These are phyloP conservation scores for Cynanchum wilfordii DNA, from an alignment of 257 asterid species.

Conservation along the genomic window DNA sequence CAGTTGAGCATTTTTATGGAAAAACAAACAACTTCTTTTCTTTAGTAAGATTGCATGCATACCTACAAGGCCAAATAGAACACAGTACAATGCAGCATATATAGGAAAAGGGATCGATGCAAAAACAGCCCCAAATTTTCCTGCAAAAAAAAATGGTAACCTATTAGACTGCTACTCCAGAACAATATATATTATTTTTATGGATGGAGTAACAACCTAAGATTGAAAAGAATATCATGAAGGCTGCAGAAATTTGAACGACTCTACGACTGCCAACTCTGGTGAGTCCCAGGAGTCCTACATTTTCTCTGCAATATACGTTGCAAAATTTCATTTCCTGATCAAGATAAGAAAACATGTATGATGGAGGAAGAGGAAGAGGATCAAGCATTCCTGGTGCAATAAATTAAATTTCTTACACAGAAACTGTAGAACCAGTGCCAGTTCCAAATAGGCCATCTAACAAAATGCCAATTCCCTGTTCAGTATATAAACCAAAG, in stretches of 20 bases:
- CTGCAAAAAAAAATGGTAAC: slow-evolving; percentile 32
- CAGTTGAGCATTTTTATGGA: not conserved
- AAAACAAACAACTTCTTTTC: not conserved
- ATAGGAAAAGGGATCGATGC: slow-evolving; percentile 94
- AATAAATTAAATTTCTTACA: slow-evolving; percentile 47
- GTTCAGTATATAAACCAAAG: slow-evolving; percentile 18
- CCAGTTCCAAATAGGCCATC: slow-evolving; percentile 92
- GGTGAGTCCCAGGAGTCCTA: slow-evolving; percentile 96
- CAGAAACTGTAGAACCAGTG: slow-evolving; percentile 92
- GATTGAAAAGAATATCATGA: slow-evolving; percentile 95
- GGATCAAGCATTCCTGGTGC: not conserved
- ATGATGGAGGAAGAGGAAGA: not conserved
- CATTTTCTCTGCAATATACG: slow-evolving; percentile 69
- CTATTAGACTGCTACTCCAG: not conserved
- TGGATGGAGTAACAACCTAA: slow-evolving; percentile 45
- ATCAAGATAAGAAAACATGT: not conserved
- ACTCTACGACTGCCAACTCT: slow-evolving; percentile 99
- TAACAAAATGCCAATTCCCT: slow-evolving; percentile 91
- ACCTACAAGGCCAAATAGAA: slow-evolving; percentile 97
- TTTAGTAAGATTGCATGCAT: slow-evolving; percentile 35
- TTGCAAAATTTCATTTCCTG: not conserved
- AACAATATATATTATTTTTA: not conserved
- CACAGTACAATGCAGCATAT: slow-evolving; percentile 85
- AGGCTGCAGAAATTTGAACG: slow-evolving; percentile 90
- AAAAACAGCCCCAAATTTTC: slow-evolving; percentile 97